Evolutionary conservation across 2,329 filamentous ascomycete genomes (phyloP).

Genomic region (Exophiala aquamarina): DNA sequence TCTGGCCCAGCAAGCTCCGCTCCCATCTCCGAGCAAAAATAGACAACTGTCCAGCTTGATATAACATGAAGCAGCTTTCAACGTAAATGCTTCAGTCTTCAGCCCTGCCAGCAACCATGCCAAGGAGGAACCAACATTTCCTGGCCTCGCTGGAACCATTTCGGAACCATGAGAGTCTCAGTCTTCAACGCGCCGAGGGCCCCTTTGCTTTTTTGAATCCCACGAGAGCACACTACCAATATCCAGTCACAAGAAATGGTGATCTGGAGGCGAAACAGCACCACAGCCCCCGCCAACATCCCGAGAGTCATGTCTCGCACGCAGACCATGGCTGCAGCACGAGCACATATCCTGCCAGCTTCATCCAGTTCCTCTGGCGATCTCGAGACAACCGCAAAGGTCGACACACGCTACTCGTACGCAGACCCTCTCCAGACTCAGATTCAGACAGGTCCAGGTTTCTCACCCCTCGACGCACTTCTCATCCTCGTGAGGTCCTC

Average conservation of each 20-base stretch:
- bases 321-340: not conserved
- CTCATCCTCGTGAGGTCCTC: slow-evolving; percentile 32
- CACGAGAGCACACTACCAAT: slow-evolving; percentile 40
- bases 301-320: not conserved
- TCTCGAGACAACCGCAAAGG: slow-evolving; percentile 51
- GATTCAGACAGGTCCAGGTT: slow-evolving; percentile 27
- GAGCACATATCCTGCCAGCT: not conserved
- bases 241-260: not conserved
- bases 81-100: too few species aligned
- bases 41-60: too few species aligned
- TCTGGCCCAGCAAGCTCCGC: too few species aligned
- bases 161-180: not conserved
- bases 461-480: slow-evolving; percentile 36
- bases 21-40: too few species aligned
- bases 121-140: not conserved
- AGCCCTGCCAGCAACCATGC: too few species aligned
- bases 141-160: slow-evolving; percentile 5
- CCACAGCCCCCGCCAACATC: not conserved
- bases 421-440: slow-evolving; percentile 32
- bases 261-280: not conserved
- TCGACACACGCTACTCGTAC: slow-evolving; percentile 42
- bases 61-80: too few species aligned
- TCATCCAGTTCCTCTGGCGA: slow-evolving; percentile 40
- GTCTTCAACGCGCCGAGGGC: slow-evolving; percentile 29
- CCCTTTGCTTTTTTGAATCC: slow-evolving; percentile 51